These are phyloP conservation scores for Limnomonas spitsbergensis DNA, from an alignment of 139 green algal species.

Conservation along the genomic window DNA sequence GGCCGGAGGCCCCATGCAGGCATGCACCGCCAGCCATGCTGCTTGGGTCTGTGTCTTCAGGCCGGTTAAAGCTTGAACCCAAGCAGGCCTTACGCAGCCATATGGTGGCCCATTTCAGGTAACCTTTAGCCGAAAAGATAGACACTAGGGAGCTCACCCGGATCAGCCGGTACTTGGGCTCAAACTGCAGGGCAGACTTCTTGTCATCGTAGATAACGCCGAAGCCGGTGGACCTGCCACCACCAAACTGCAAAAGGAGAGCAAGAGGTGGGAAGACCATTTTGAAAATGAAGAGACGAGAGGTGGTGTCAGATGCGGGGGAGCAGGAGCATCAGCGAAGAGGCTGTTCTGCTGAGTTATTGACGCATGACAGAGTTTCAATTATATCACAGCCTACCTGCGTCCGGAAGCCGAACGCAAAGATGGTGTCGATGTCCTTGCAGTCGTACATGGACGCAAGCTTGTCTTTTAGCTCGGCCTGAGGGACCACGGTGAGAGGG, in stretches of 20 bases:
- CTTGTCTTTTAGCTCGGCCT: constrained; percentile 94
- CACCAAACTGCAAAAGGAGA: constrained; percentile 81
- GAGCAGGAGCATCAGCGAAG: too few relatives aligned
- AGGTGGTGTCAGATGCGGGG: too few relatives aligned
- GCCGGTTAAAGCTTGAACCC: too few relatives aligned
- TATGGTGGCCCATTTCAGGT: too few relatives aligned
- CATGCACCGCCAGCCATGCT: too few relatives aligned
- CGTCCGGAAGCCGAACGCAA: constrained; percentile 96
- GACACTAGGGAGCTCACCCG: too few relatives aligned
- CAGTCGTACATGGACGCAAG: constrained; percentile 94
- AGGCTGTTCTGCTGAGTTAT: too few relatives aligned
- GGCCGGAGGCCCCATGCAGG: too few relatives aligned
- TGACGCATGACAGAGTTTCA: too few relatives aligned
- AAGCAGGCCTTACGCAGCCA: too few relatives aligned
- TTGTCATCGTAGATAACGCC: constrained; percentile 97
- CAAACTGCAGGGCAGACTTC: constrained; percentile 93
- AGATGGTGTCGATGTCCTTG: constrained; percentile 80
- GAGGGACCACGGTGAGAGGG: background rate
- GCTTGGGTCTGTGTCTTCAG: too few relatives aligned
- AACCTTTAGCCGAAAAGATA: too few relatives aligned
- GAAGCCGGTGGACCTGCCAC: constrained; percentile 98
- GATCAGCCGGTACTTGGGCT: constrained; percentile 95
- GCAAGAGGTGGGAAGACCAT: background rate
- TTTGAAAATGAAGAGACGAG: constrained; percentile 4
- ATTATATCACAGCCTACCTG: constrained; percentile 77